A percentile compares a stretch with the other conserved stretches of the same genome.
phyloP scores from a whole-genome alignment of 129 eudicot species.

The Heracleum sosnowskyi region DNA sequence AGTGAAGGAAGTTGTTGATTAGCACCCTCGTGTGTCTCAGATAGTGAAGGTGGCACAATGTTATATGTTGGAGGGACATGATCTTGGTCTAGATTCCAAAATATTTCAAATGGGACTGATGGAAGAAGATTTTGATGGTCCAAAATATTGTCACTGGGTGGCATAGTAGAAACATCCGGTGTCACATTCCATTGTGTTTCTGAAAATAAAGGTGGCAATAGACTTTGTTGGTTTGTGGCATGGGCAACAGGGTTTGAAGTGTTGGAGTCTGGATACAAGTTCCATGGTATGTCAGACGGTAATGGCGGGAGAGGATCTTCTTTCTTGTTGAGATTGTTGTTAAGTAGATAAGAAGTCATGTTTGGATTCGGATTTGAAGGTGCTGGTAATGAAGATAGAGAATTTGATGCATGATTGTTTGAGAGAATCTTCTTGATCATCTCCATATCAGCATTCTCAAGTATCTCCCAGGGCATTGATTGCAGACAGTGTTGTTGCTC shows the following conservation, averaged over 20 bases:
- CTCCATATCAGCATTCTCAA: not conserved
- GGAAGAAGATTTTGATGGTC: not conserved
- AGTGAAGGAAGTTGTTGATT: not conserved
- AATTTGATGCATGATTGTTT: not conserved
- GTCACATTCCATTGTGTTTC: not conserved
- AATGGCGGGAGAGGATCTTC: not conserved
- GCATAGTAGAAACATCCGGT: not conserved
- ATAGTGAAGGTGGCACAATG: not conserved
- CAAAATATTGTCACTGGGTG: not conserved
- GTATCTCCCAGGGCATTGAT: constrained; percentile 2
- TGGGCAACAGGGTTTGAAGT: not conserved
- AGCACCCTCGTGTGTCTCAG: not conserved
- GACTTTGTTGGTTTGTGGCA: not conserved
- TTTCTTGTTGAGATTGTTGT: not conserved
- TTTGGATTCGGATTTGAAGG: not conserved
- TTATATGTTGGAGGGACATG: not conserved
- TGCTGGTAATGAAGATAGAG: not conserved
- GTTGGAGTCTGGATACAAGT: not conserved
- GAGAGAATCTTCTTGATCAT: not conserved
- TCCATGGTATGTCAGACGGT: not conserved
- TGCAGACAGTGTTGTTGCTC: not conserved
- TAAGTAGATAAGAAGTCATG: not conserved
- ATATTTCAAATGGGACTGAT: not conserved
- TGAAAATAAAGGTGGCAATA: not conserved
- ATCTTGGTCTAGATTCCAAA: not conserved